These are phyloP conservation scores for Fusarium paranaense DNA, from an alignment of 2,329 filamentous ascomycete species.

Conservation along the genomic window DNA sequence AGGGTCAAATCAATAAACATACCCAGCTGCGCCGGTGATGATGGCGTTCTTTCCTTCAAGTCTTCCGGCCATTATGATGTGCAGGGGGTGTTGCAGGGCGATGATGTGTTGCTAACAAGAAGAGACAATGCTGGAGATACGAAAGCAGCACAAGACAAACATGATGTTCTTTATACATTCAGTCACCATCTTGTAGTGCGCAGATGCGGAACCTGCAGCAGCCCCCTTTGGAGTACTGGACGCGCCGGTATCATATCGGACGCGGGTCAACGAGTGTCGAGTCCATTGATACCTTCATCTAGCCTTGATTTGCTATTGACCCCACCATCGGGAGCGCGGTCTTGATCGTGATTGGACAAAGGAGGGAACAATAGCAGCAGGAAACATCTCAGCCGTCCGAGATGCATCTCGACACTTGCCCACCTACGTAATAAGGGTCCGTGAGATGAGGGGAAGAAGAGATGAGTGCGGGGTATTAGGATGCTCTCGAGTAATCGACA, in stretches of 20 bases:
- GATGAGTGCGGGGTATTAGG: neutral
- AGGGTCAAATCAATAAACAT: slow-evolving; percentile 50
- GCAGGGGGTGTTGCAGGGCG: neutral
- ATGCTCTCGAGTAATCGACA: neutral
- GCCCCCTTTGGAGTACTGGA: neutral
- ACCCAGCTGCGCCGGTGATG: slow-evolving; percentile 88
- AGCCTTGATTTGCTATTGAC: neutral
- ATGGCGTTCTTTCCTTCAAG: slow-evolving; percentile 71
- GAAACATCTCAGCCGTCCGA: neutral
- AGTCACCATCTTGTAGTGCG: neutral
- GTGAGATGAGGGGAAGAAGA: neutral
- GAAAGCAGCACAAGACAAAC: neutral
- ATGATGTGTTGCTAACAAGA: neutral
- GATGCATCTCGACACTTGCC: neutral
- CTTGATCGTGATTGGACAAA: neutral
- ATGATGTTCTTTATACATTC: neutral
- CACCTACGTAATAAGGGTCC: neutral
- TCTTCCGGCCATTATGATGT: slow-evolving; percentile 52
- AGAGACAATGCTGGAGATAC: no score
- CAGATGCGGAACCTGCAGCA: neutral
- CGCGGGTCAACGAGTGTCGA: neutral
- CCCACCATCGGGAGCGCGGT: neutral
- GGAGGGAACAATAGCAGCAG: neutral
- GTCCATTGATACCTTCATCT: neutral
- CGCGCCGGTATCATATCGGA: neutral